These are phyloP conservation scores for Gentiana dahurica DNA, from an alignment of 257 asterid species.

Conservation along the genomic window DNA sequence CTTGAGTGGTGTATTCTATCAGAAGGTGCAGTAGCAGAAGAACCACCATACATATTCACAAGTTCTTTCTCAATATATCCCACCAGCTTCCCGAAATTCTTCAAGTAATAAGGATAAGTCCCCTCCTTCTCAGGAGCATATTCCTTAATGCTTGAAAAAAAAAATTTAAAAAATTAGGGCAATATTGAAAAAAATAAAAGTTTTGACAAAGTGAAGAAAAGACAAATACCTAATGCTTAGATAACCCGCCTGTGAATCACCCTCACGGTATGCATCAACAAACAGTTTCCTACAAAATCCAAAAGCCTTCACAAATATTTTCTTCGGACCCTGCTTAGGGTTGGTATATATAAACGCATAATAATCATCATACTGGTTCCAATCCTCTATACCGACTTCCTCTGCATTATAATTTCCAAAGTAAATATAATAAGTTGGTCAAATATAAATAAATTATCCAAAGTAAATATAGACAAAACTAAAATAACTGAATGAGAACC, in stretches of 20 bases:
- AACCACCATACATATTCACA: conserved; percentile 24
- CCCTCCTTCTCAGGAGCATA: conserved; percentile 32
- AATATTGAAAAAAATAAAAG: neutral
- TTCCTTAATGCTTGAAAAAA: conserved; percentile 36
- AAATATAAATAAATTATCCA: too few species aligned
- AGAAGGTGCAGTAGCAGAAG: conserved; percentile 13
- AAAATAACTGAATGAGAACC: too few species aligned
- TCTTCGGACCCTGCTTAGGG: conserved; percentile 46
- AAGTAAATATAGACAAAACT: too few species aligned
- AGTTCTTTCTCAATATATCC: conserved; percentile 29
- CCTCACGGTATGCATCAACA: conserved; percentile 54
- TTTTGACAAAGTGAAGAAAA: neutral
- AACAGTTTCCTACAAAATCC: conserved; percentile 53
- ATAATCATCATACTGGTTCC: conserved; percentile 59
- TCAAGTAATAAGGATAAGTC: conserved; percentile 30
- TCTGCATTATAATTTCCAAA: conserved; percentile 19
- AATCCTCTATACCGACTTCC: conserved; percentile 59
- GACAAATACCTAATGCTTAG: conserved; percentile 39
- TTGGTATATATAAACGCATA: conserved; percentile 64
- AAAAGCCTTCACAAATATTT: conserved; percentile 60
- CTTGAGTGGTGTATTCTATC: too few species aligned
- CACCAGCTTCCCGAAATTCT: conserved; percentile 57
- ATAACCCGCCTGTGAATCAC: conserved; percentile 40
- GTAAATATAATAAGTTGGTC: too few species aligned
- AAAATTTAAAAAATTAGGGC: neutral